Evolutionary conservation across 345 rosid species (phyloP), one percentile per base, ranked within the genome.

Genomic region (Ceriops decandra): DNA sequence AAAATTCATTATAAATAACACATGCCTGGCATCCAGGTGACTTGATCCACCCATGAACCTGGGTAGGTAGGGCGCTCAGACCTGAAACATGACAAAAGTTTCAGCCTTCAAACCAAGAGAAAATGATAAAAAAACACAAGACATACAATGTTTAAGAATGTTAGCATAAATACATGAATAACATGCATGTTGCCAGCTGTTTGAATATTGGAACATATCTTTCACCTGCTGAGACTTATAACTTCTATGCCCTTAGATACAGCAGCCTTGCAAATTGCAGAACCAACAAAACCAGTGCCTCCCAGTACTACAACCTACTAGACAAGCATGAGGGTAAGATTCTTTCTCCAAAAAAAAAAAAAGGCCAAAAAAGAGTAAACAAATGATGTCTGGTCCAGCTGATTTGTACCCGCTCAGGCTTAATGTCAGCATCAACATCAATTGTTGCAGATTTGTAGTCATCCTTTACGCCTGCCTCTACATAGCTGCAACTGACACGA

Each of bases 181-280:
- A 68, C 20, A 19, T 20, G 30, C 10, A 38, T 21, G 36, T 74
- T 6, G 36, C 59, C 46, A 72, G 64, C 56, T 63, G 64, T 24
- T 64, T 46, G 53, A 69, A 42, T 11, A 42, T 13, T 13, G 49
- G 49, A 67, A 28, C 9, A 52, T 21, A 62, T 60, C 36, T 61
- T 33, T 7, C 30, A 93, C 98, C 98, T 93, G 97, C 82, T 91
- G 6, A 93, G 78, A 82, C 97, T 93, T n/a, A 81, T 68, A 68
- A 86, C 91, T 73, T 93, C 98, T 21, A 93, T 81, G 70, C 96
- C 95, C 59, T 84, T 84, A 67, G 87, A 85, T 60, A 91, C 89
- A 59, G 97, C 92, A 71, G 92, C 92, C 85, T 89, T 93, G 76
- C 97, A 93, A 38, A 93, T 84, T 65, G 98, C 90, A 70, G 98